These are phyloP conservation scores for Boletus pseudo-olivaceus DNA, from an alignment of 768 basidiomycete genomes.

Conservation along the genomic window DNA sequence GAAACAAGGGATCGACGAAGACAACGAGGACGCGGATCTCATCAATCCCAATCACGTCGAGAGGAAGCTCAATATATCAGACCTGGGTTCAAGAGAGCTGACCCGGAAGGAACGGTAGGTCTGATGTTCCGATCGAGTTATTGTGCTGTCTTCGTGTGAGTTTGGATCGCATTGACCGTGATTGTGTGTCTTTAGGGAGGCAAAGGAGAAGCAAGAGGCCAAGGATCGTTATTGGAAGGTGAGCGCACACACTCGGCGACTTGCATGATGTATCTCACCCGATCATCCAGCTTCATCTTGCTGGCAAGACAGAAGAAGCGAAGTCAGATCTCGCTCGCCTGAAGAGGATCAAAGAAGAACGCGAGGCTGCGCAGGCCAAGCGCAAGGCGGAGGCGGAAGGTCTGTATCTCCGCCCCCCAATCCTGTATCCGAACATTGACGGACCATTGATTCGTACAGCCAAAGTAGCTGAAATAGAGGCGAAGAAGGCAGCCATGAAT, in stretches of 20 bases:
- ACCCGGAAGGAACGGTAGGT: slow-evolving; percentile 63
- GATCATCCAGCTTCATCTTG: slow-evolving; percentile 52
- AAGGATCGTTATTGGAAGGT: slow-evolving; percentile 89
- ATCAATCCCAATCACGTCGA: slow-evolving; percentile 75
- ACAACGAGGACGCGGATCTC: slow-evolving; percentile 64
- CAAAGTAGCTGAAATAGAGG: slow-evolving; percentile 60
- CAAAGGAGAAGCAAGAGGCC: slow-evolving; percentile 88
- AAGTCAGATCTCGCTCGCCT: slow-evolving; percentile 85
- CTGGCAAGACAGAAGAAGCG: slow-evolving; percentile 90
- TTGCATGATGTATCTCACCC: slow-evolving; percentile 1
- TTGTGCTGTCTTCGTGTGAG: not conserved
- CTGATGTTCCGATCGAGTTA: not conserved
- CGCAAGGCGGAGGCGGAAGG: slow-evolving; percentile 87
- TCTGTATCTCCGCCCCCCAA: slow-evolving; percentile 29
- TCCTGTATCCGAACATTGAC: not conserved
- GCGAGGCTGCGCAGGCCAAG: slow-evolving; percentile 84
- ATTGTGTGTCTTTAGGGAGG: slow-evolving; percentile 53
- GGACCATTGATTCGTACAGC: slow-evolving; percentile 36
- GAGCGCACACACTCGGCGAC: slow-evolving; percentile 6
- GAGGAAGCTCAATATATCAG: slow-evolving; percentile 75
- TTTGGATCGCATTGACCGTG: not conserved
- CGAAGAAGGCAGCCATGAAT: slow-evolving; percentile 44
- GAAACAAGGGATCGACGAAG: slow-evolving; percentile 40
- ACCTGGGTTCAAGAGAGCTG: slow-evolving; percentile 63
- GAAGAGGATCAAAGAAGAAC: slow-evolving; percentile 79